Base-by-base conservation (phyloP, 192 early-diverging fungal genomes). In the Thamnidium elegans region DNA sequence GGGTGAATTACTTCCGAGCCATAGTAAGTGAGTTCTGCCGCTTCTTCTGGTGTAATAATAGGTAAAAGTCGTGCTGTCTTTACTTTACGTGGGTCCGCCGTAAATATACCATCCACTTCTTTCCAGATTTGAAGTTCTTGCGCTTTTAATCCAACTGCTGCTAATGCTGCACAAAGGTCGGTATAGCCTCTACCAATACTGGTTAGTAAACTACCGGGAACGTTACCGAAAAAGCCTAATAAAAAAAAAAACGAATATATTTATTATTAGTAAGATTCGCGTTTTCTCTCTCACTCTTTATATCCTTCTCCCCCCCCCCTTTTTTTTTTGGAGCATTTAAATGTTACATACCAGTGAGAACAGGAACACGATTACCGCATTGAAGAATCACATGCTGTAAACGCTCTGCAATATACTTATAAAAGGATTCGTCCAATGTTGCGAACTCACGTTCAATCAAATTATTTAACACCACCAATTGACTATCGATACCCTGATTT, bases 101-200 rank as follows among this genome's bases (percentile, higher is more conserved):
- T 96, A 68, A 96, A 96, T 53, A 96, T 96, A 39, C 94, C 94
- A 65, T 96, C 94, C 3, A 96, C 94, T 64, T 96, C 94, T 77
- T 96, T 96, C 92, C 92, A 96, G n/a, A 96, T 89, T 68, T 96
- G 94, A 46, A 96, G 79, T 68, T 96, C 94, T 11, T 83, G 73
- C 4, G 93, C 92, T 17, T 79, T 66, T 11, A 92, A 66, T 3
- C 83, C 94, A 10, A 95, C 94, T 1, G 94, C 90, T 44, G 89
- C 78, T 52, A 96, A 81, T 2, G 94, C 94, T 26, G 94, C 94
- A 13, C 93, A 94, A 62, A 96, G 79, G 64, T 96, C 94, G 0
- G 94, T 96, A 76, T 96, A 96, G 1, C 94, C 94, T 48, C 93
- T 89, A 11, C 94, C 94, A 62, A 96, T 91, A 74, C 89, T 91